Base-by-base conservation (phyloP, 805 yeast genomes). In the Candida awuae region DNA sequence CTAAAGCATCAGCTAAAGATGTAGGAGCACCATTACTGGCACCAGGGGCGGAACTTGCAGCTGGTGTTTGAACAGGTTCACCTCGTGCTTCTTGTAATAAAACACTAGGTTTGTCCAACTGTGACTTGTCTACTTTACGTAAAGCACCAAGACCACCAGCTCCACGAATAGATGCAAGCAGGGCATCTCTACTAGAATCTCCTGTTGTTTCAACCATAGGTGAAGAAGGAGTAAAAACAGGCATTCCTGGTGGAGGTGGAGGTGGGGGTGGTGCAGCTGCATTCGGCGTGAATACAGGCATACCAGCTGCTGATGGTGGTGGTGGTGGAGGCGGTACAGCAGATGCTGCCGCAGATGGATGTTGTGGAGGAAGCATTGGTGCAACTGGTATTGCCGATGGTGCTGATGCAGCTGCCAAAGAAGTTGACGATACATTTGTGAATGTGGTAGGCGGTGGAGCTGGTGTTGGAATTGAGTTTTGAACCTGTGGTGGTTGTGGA, bases 141-240 rank as follows among this genome's bases (percentile, higher is more conserved):
- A 90, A 70, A 6, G 75, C 53, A 0, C 81, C 80, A 4, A 88
- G 28, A 27, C 90, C n/a, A n/a, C n/a, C 88, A 0, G 95, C 79
- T 28, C 80, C 75, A 50, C 95, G 70, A 49, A 90, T 90, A 1
- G 97, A 85, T 0, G 94, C 84, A 43, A 90, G 65, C 30, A 90
- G 67, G 0, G 94, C 94, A 57, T 84, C 94, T 50, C 95, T 67
- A 0, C 79, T 80, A 2, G 66, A 62, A 48, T 71, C 87, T 63
- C 76, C 39, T 46, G 53, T 40, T 18, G 57, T 46, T 22, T 36
- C 42, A 6, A 62, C 55, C 6, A 56, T 58, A 6, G 62, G 61
- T 14, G 68, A 60, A 0, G 53, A 50, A 2, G 62, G 54, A 8
- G 59, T 51, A 8, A 55, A 55, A n/a, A 62, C 59, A 13, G 66